Evolutionary conservation across 202 grass and related monocot genomes (phyloP).

Genomic region (Schoenoplectus triqueter): DNA sequence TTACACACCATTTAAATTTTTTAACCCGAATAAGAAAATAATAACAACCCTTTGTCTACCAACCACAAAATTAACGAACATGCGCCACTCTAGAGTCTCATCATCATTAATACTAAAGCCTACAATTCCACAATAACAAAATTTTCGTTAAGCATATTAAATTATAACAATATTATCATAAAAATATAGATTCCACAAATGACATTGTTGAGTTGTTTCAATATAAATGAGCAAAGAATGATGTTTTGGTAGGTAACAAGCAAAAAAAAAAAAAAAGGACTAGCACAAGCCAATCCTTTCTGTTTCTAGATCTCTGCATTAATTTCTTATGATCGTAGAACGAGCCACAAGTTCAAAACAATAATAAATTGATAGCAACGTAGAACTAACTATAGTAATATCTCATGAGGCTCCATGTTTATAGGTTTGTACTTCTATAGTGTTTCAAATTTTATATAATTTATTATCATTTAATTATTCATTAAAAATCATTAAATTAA

Average conservation of each 20-base stretch:
- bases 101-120: no score
- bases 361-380: constrained; percentile 14
- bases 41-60: no score
- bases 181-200: neutral
- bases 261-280: neutral
- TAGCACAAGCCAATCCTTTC: neutral
- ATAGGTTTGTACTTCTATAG: no score
- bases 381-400: constrained; percentile 2
- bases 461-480: no score
- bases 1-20: no score
- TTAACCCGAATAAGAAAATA: no score
- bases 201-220: neutral
- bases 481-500: no score
- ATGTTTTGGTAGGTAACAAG: neutral
- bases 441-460: no score
- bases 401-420: neutral
- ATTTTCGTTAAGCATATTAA: no score
- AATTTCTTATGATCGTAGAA: neutral
- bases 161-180: neutral
- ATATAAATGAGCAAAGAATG: neutral
- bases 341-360: neutral
- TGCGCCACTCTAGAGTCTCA: no score
- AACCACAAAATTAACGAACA: no score
- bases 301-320: neutral
- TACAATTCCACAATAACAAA: no score